A percentile compares a stretch with the other conserved stretches of the same genome.
phyloP scores from a whole-genome alignment of 2,329 filamentous ascomycete genomes.

The Stagonosporopsis vannaccii region DNA sequence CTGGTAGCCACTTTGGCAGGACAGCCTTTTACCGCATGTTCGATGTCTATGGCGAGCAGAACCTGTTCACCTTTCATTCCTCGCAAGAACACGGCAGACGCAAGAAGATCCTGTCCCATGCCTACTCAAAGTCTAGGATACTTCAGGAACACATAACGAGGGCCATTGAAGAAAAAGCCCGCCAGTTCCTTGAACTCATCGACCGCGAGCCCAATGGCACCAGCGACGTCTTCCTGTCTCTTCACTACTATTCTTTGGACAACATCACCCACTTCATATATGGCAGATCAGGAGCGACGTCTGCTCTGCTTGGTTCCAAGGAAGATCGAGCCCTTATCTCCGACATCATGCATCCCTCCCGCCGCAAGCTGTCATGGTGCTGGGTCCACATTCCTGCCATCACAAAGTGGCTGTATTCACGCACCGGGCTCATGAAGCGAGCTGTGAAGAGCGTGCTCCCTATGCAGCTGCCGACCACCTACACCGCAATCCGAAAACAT shows the following conservation, averaged over 20 bases:
- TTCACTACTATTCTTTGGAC: conserved; percentile 3
- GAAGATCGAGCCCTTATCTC: background rate
- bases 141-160: background rate
- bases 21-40: conserved; percentile 2
- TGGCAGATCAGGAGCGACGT: background rate
- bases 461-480: conserved; percentile 1
- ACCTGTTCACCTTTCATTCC: background rate
- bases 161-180: background rate
- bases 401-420: background rate
- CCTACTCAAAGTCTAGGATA: background rate
- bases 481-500: conserved; percentile 1
- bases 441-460: background rate
- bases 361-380: background rate
- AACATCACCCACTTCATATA: conserved; percentile 5
- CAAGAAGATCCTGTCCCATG: background rate
- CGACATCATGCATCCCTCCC: conserved; percentile 1
- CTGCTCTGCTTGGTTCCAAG: background rate
- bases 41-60: conserved; percentile 1
- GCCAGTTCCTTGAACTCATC: background rate
- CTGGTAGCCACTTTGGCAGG: background rate
- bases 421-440: background rate
- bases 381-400: background rate
- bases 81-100: background rate
- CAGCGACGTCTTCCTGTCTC: background rate
- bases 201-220: background rate